Conservation (phyloP, 495 filamentous ascomycete genomes). For the Trichoderma orchidacearum region DNA sequence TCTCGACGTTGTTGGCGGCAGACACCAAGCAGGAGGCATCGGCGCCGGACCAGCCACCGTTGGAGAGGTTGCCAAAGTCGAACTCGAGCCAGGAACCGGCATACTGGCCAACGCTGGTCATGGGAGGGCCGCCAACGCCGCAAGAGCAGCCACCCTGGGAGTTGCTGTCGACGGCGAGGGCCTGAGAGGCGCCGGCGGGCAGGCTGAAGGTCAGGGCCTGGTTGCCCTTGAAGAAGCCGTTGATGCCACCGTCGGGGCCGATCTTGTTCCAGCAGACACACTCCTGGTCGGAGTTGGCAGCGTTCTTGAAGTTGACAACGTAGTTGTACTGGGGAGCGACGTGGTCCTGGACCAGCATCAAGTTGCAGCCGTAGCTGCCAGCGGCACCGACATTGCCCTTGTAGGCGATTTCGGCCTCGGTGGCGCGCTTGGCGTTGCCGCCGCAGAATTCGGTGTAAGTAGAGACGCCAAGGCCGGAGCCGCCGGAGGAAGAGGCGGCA, state of each 20-base stretch:
- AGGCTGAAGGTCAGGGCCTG: constrained; percentile 16
- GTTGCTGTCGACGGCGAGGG: constrained; percentile 17
- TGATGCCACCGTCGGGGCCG: constrained; percentile 13
- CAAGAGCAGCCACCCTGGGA: constrained; percentile 20
- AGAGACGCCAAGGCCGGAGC: not conserved
- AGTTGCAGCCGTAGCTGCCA: constrained; percentile 20
- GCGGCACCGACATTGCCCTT: constrained; percentile 17
- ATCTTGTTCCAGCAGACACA: constrained; percentile 26
- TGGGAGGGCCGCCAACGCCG: constrained; percentile 11
- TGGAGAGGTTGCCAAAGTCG: constrained; percentile 19
- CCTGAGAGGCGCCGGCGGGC: constrained; percentile 18
- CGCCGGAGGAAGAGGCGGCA: not conserved
- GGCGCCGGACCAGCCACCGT: constrained; percentile 22
- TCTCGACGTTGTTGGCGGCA: constrained; percentile 13
- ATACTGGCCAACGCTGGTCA: constrained; percentile 12
- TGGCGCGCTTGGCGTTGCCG: constrained; percentile 18
- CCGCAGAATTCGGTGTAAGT: constrained; percentile 11
- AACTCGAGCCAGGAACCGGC: constrained; percentile 23
- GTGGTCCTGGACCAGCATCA: constrained; percentile 21
- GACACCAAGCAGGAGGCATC: constrained; percentile 23
- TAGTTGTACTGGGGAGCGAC: constrained; percentile 20
- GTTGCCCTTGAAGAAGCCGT: constrained; percentile 18
- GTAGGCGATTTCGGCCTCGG: constrained; percentile 19
- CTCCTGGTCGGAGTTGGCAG: constrained; percentile 9
- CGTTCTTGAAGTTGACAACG: constrained; percentile 21